phyloP scores from a whole-genome alignment of 1,139 yeast genomes.

The Kluyveromyces sp. region DNA sequence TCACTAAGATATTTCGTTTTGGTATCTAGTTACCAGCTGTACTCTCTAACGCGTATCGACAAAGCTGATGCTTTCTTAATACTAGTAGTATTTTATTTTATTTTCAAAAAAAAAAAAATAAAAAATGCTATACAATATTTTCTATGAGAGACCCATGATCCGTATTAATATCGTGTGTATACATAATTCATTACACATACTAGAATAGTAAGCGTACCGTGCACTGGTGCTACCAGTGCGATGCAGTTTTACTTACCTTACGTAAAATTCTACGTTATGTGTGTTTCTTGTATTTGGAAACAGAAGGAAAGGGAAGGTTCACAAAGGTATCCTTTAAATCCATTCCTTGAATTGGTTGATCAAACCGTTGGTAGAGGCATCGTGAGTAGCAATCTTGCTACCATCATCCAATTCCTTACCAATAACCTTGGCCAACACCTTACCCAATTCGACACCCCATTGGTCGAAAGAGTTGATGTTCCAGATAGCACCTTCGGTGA shows the following conservation, averaged over 20 bases:
- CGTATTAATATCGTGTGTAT: slow-evolving; percentile 2
- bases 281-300: not conserved
- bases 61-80: too few relatives aligned
- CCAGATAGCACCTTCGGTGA: slow-evolving; percentile 98
- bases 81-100: too few relatives aligned
- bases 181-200: not conserved
- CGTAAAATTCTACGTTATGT: not conserved
- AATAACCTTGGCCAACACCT: slow-evolving; percentile 92
- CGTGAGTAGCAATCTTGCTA: slow-evolving; percentile 58
- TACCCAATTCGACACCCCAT: slow-evolving; percentile 99
- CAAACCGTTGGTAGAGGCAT: slow-evolving; percentile 82
- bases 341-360: slow-evolving; percentile 92
- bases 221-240: too few relatives aligned
- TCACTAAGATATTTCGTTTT: too few relatives aligned
- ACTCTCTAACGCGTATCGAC: too few relatives aligned
- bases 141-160: not conserved
- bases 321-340: slow-evolving; percentile 36
- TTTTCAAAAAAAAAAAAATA: too few relatives aligned
- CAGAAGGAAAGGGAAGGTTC: not conserved
- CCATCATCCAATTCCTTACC: slow-evolving; percentile 74
- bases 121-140: too few relatives aligned
- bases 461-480: slow-evolving; percentile 98
- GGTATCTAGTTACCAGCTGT: too few relatives aligned
- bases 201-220: not conserved
- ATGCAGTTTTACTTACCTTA: not conserved